Percentiles rank a stretch among this genome's conserved stretches.
phyloP scores from a whole-genome alignment of 306 rosid genomes.

The Gleditsia sinensis region DNA sequence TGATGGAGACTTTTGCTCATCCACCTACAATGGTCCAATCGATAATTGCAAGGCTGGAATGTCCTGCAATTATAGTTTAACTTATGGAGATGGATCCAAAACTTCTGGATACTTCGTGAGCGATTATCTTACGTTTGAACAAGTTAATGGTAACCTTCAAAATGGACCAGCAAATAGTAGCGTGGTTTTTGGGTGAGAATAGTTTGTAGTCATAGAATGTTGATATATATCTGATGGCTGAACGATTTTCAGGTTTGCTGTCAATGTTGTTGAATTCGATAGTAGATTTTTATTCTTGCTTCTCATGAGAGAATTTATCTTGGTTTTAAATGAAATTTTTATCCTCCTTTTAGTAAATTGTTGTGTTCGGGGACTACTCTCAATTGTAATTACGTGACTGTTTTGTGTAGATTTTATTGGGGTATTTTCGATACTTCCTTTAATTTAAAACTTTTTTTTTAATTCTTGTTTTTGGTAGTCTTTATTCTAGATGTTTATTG shows the following conservation, averaged over 20 bases:
- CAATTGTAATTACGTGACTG: background rate
- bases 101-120: conserved; percentile 73
- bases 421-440: conserved; percentile 3
- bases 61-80: conserved; percentile 64
- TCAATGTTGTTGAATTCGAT: conserved; percentile 27
- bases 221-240: background rate
- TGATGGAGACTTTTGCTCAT: conserved; percentile 64
- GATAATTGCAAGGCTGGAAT: conserved; percentile 54
- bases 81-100: conserved; percentile 87
- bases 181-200: conserved; percentile 76
- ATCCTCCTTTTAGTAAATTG: background rate
- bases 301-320: conserved; percentile 10
- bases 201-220: conserved; percentile 1
- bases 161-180: conserved; percentile 47
- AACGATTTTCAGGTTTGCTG: background rate
- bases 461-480: too few species aligned
- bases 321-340: background rate
- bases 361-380: background rate
- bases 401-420: conserved; percentile 10
- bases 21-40: conserved; percentile 53
- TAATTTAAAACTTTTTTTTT: background rate
- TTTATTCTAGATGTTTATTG: too few species aligned
- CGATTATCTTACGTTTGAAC: conserved; percentile 61
- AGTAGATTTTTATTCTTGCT: background rate
- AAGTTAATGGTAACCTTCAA: conserved; percentile 51